Base-by-base conservation (phyloP, 805 yeast species). In the Lipomyces sp. region DNA sequence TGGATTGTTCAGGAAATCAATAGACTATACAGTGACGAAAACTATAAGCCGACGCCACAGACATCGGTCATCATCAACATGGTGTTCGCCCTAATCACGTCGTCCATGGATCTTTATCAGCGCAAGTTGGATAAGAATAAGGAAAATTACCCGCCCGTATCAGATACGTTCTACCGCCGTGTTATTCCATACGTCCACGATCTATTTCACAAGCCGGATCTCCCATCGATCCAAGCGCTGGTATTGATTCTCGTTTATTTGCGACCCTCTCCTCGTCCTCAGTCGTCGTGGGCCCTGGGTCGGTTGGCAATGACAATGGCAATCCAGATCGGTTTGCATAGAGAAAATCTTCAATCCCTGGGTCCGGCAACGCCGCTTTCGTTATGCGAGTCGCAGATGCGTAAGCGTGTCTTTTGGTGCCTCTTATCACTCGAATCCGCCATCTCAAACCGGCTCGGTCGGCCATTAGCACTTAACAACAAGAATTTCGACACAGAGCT, bases 341-440 rank as follows among this genome's bases (percentile, higher is more conserved):
- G 71, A 29, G 60, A 61, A 5, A 60, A 62, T 32, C 8, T 51
- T 4, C 67, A 62, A 51, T 13, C 60, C 4, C 37, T 50, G 11
- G 60, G 60, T n/a, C 53, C 59, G 10, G 24, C 37, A 18, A 30
- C 32, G 10, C 7, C 55, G 11, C 32, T 59, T 15, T 30, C 64
- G 10, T 33, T 59, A 10, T 61, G 60, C n/a, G 68, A 67, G 33
- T 35, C 48, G 18, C 69, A 67, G 53, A 30, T 65, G 5, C 69
- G 69, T 24, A 64, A 64, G 53, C 60, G 69, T 8, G 66, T 62
- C 32, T 67, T 67, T 59, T 67, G 69, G 66, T 53, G 59, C n/a
- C 35, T 67, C 32, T 34, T 62, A 6, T 59, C 63, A 24, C 59
- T 67, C 10, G 71, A 67, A 29, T 48, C 57, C 35, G 42, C 62